A percentile compares a stretch with the other conserved stretches of the same genome.
These are phyloP conservation scores for Podospora bellae-mahoneyi DNA, from an alignment of 495 filamentous ascomycete species.

Conservation along the genomic window DNA sequence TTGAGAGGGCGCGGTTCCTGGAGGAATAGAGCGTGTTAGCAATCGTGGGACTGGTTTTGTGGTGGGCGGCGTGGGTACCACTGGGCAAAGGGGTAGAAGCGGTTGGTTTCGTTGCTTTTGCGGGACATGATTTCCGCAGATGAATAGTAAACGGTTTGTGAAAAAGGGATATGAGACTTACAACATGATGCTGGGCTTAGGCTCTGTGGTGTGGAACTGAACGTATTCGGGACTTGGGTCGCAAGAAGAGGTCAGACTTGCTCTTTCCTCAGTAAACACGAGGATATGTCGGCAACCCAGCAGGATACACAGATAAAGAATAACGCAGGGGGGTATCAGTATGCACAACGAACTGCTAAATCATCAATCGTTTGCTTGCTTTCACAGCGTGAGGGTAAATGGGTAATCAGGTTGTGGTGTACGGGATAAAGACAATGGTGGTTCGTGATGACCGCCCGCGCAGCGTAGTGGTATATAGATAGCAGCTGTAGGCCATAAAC, in stretches of 20 bases:
- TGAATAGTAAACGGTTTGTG: too few species aligned
- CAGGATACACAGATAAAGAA: not conserved
- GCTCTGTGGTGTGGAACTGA: not conserved
- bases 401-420: not conserved
- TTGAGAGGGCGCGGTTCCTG: slow-evolving; percentile 60
- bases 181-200: slow-evolving; percentile 7
- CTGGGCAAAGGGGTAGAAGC: slow-evolving; percentile 25
- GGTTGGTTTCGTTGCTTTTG: slow-evolving; percentile 25
- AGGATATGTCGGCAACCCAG: too few species aligned
- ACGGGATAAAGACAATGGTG: not conserved
- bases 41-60: too few species aligned
- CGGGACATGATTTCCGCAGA: slow-evolving; percentile 24
- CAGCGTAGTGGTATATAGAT: not conserved
- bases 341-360: not conserved
- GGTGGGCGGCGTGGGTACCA: slow-evolving; percentile 16
- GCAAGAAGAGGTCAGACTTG: not conserved
- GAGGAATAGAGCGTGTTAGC: too few species aligned
- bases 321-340: not conserved
- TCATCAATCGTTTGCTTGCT: not conserved
- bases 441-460: not conserved
- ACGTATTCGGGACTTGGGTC: not conserved
- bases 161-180: not conserved
- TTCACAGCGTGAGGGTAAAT: too few species aligned
- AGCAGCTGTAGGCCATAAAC: not conserved
- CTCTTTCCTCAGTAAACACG: not conserved